Base-by-base conservation (phyloP, 2,329 filamentous ascomycete species). In the Coniochaeta ligniaria region DNA sequence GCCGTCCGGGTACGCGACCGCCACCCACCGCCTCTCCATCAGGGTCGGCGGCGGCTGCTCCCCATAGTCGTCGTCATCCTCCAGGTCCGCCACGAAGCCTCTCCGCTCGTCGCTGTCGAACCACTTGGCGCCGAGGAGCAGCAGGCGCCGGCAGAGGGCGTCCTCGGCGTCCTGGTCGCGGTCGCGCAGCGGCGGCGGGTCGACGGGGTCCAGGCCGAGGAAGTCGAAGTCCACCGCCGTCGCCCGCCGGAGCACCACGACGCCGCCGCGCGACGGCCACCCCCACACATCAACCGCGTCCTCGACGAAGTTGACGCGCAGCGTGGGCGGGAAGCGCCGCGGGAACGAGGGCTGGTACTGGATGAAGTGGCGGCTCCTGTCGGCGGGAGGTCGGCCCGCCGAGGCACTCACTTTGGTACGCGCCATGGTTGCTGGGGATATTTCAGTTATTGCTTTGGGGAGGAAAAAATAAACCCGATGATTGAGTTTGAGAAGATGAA, bases 81-180 rank as follows among this genome's bases (percentile, higher is more conserved):
- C n/a, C 8, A 56, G 31, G 31, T 20, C 54, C 33, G 35, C 31
- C 5, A 56, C 31, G n/a, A 56, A 56, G 22, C 33, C n/a, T 8
- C 20, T 22, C 20, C 54, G 54, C 20, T 56, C 3, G 31, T 38
- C n/a, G 54, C 54, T 56, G 31, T 56, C 54, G 33, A 56, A 56
- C 54, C 54, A 56, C 31, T 56, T 56, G 31, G 54, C 54, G 54
- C 54, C 54, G 31, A 56, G 54, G 31, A 56, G 54, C n/a, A 56
- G 20, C 31, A 56, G 31, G 8, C 33, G 54, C 33, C 31, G 54
- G 54, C 54, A 56, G 31, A 56, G 17, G 31, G 31, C 22, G 14
- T 56, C 54, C 31, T 56, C 54, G 5, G 54, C 31, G 31, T 56
- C 54, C n/a, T 56, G 54, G 54, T 56, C 54, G 31, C 31, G 54